Evolutionary conservation across 2,329 filamentous ascomycete genomes (phyloP).

Genomic region (Phyllosticta citrichinensis): DNA sequence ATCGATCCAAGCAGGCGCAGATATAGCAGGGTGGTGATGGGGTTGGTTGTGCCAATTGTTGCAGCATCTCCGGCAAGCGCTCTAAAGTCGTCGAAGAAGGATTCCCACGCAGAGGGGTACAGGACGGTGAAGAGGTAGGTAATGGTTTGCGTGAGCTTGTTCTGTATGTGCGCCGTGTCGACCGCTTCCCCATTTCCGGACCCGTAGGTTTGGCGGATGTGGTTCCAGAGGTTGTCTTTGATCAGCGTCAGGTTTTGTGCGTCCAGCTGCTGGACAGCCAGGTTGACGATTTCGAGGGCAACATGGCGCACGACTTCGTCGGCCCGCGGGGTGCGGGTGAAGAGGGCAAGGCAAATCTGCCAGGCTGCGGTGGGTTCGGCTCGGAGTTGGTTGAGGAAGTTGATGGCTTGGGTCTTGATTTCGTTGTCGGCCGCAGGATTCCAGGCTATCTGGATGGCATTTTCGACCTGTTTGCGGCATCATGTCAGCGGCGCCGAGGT

Average conservation of each 20-base stretch:
- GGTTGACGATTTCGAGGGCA: conserved; percentile 86
- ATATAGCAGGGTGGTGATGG: conserved; percentile 71
- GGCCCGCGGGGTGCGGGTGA: conserved; percentile 64
- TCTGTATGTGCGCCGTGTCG: conserved; percentile 74
- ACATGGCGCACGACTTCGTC: conserved; percentile 82
- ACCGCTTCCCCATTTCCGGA: conserved; percentile 41
- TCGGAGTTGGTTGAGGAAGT: conserved; percentile 68
- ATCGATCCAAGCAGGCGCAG: conserved; percentile 80
- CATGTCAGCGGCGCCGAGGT: conserved; percentile 1
- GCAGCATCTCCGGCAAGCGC: conserved; percentile 58
- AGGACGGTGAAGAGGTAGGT: conserved; percentile 86
- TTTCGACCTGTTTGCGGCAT: conserved; percentile 58
- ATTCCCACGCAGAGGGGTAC: conserved; percentile 78
- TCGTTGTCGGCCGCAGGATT: conserved; percentile 62
- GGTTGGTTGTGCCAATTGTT: conserved; percentile 52
- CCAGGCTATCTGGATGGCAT: conserved; percentile 90
- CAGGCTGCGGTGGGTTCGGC: conserved; percentile 75
- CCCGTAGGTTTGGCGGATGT: conserved; percentile 66
- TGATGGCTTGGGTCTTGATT: conserved; percentile 74
- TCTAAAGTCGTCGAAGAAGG: conserved; percentile 84
- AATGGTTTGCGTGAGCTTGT: conserved; percentile 92
- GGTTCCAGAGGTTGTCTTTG: conserved; percentile 71
- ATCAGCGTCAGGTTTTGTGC: conserved; percentile 61
- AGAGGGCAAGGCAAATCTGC: conserved; percentile 81
- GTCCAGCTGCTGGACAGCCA: conserved; percentile 74